phyloP scores from a whole-genome alignment of 2,329 filamentous ascomycete genomes.

The Colletotrichum euphorbiae region DNA sequence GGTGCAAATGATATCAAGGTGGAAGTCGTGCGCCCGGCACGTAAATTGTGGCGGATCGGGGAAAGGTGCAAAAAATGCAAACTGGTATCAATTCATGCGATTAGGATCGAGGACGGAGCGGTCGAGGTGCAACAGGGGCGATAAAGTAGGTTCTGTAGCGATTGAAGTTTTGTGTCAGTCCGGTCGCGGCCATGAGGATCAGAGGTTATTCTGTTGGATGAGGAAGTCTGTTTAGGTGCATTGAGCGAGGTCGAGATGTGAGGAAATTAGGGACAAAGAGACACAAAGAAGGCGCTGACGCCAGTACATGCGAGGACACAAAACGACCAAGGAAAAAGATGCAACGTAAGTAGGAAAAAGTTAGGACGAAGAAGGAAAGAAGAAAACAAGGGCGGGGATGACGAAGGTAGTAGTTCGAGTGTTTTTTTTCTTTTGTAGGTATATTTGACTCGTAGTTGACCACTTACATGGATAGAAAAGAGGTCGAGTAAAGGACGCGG shows the following conservation, averaged over 20 bases:
- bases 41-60: slow-evolving; percentile 5
- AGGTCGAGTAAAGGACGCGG: slow-evolving; percentile 21
- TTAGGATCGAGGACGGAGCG: slow-evolving; percentile 8
- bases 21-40: slow-evolving; percentile 33
- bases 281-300: slow-evolving; percentile 13
- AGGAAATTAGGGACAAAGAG: background rate
- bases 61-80: slow-evolving; percentile 20
- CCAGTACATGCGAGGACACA: slow-evolving; percentile 2
- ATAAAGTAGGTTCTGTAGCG: slow-evolving; percentile 32
- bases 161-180: slow-evolving; percentile 31
- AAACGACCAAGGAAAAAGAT: background rate
- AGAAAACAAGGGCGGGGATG: background rate
- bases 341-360: background rate
- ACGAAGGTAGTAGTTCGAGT: background rate
- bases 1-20: background rate
- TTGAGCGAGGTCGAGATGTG: slow-evolving; percentile 9
- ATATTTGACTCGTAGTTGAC: slow-evolving; percentile 23
- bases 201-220: background rate
- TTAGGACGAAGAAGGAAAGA: background rate
- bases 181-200: slow-evolving; percentile 20
- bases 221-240: slow-evolving; percentile 15
- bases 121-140: slow-evolving; percentile 19
- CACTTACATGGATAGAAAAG: slow-evolving; percentile 38
- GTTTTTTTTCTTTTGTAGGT: slow-evolving; percentile 14
- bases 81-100: slow-evolving; percentile 41